A percentile compares a stretch with the other conserved stretches of the same genome.
Conservation (phyloP, 352 stramenopile genomes). For the Phytopythium mirpurense region DNA sequence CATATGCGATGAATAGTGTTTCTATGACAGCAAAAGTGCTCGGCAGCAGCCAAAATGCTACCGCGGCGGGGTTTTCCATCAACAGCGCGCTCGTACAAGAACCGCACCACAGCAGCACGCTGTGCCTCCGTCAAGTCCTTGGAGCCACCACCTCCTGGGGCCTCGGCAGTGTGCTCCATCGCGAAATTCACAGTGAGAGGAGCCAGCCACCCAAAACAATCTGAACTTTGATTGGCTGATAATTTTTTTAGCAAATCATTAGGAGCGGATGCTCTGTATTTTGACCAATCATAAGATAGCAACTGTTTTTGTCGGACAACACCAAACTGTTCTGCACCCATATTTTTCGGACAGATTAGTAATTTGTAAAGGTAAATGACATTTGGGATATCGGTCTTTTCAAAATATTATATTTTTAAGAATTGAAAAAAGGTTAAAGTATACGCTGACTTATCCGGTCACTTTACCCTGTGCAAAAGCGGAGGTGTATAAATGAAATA, state of each 20-base stretch:
- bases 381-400: too few relatives aligned
- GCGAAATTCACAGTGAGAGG: not conserved
- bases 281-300: not conserved
- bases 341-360: not conserved
- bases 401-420: too few relatives aligned
- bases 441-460: too few relatives aligned
- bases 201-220: not conserved
- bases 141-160: not conserved
- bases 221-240: not conserved
- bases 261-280: not conserved
- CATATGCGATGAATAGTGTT: not conserved
- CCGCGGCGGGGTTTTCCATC: not conserved
- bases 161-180: not conserved
- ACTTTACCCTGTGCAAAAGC: too few relatives aligned
- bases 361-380: too few relatives aligned
- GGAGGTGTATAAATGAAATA: too few relatives aligned
- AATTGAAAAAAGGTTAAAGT: too few relatives aligned
- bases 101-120: not conserved
- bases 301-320: not conserved
- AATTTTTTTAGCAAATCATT: constrained; percentile 1
- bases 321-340: not conserved
- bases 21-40: not conserved
- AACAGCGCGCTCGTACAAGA: not conserved
- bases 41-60: not conserved
- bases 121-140: not conserved